A percentile compares a stretch with the other conserved stretches of the same genome.
phyloP scores from a whole-genome alignment of 208 protist genomes.

The Leishmania tropica region DNA sequence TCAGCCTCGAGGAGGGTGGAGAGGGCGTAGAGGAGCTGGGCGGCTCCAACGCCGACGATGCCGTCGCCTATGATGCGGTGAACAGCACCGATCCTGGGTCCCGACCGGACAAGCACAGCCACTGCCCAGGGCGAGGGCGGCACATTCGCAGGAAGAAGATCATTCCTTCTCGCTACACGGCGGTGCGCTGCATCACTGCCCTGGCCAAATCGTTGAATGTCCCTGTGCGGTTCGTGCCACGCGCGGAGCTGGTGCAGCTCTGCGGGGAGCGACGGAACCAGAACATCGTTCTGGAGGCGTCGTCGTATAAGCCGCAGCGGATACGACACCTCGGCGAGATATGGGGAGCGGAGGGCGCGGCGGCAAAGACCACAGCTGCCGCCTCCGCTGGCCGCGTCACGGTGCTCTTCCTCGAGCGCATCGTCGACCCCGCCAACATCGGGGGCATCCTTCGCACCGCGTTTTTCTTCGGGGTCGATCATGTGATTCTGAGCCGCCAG shows the following conservation, averaged over 20 bases:
- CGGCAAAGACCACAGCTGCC: background rate
- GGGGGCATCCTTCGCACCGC: constrained; percentile 72
- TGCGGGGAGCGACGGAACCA: constrained; percentile 85
- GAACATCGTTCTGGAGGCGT: constrained; percentile 78
- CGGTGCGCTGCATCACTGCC: constrained; percentile 57
- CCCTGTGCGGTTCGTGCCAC: constrained; percentile 60
- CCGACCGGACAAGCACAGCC: background rate
- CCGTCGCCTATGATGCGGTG: background rate
- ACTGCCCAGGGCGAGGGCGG: background rate
- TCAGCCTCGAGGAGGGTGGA: constrained; percentile 42
- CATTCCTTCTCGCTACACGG: constrained; percentile 59
- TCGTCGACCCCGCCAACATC: constrained; percentile 82
- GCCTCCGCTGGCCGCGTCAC: constrained; percentile 2
- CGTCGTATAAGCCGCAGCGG: constrained; percentile 35
- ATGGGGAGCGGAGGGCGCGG: constrained; percentile 5
- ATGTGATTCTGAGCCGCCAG: constrained; percentile 67
- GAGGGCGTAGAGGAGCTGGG: background rate
- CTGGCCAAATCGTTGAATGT: constrained; percentile 59
- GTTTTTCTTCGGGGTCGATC: constrained; percentile 70
- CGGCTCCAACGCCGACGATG: background rate
- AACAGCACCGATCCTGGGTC: background rate
- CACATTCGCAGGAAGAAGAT: constrained; percentile 9
- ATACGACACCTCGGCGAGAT: constrained; percentile 20
- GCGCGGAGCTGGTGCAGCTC: constrained; percentile 66
- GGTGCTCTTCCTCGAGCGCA: constrained; percentile 73